Conservation (phyloP, 1,284 basidiomycete genomes). For the Leccinum holopus region DNA sequence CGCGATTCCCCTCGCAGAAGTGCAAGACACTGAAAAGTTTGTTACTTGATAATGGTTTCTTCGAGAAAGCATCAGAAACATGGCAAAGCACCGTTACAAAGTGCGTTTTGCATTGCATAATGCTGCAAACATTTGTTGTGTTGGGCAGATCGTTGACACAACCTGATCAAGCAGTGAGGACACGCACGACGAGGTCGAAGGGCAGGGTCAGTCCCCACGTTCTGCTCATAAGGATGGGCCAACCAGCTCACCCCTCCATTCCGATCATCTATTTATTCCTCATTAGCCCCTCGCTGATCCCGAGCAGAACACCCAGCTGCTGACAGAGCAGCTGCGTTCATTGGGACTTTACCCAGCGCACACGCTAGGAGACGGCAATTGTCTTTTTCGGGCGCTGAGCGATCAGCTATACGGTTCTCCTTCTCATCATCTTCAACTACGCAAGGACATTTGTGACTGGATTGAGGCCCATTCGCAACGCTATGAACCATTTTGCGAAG, state of each 20-base stretch:
- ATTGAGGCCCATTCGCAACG: slow-evolving; percentile 67
- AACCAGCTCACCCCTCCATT: slow-evolving; percentile 19
- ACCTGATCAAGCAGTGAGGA: slow-evolving; percentile 48
- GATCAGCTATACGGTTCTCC: slow-evolving; percentile 82
- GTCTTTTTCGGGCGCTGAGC: slow-evolving; percentile 79
- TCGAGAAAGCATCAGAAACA: slow-evolving; percentile 37
- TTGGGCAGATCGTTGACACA: slow-evolving; percentile 25
- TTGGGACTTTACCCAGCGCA: slow-evolving; percentile 77
- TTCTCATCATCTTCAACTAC: slow-evolving; percentile 65
- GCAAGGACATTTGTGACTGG: slow-evolving; percentile 81
- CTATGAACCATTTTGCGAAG: slow-evolving; percentile 88
- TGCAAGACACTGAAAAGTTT: slow-evolving; percentile 31
- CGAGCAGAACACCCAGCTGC: slow-evolving; percentile 58
- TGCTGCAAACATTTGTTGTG: slow-evolving; percentile 28
- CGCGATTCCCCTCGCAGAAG: slow-evolving; percentile 26
- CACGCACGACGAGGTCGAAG: slow-evolving; percentile 63
- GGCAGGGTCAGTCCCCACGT: slow-evolving; percentile 48
- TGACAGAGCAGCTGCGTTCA: slow-evolving; percentile 67
- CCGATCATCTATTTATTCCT: slow-evolving; percentile 16
- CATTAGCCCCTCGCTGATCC: slow-evolving; percentile 61
- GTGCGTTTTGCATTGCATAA: slow-evolving; percentile 34
- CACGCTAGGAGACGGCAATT: slow-evolving; percentile 84
- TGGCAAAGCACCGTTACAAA: slow-evolving; percentile 32
- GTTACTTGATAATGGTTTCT: slow-evolving; percentile 38
- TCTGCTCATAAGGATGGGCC: slow-evolving; percentile 23